Evolutionary conservation across 257 asterid genomes (phyloP), one percentile per base, ranked within the genome.

Genomic region (Cordia subcordata): DNA sequence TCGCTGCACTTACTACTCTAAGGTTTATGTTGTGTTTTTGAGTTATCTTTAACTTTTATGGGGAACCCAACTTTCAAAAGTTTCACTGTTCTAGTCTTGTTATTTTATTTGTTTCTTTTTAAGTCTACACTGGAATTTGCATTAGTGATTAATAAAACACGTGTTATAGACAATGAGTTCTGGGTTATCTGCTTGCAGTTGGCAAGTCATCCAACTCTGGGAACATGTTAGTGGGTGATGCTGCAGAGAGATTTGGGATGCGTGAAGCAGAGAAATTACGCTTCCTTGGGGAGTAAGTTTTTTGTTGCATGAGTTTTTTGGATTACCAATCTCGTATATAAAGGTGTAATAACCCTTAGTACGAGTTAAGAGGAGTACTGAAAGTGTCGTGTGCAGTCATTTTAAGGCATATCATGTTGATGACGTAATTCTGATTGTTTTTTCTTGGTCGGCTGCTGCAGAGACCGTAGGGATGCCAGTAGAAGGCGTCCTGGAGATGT

Each of bases 391-490:
- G 11, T 10, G 42, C 16, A 11, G 17, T n/a, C 15, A 8, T 8
- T 62, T 45, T 65, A 51, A 8, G 20, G 21, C 44, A 32, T 44
- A 16, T 21, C 17, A 53, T 49, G 18, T 37, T 16, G 50, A 45
- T 53, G 12, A 51, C 27, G 55, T 32, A 53, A 52, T 35, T 27
- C 19, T 0, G 37, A 50, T 27, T 27, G 20, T 4, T 50, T 11
- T 19, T 1, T 40, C 21, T 61, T 61, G 65, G 52, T 39, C 14
- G 61, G 54, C 62, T 63, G 55, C 61, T 66, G 69, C 83, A 93
- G 99, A 61, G 76, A 75, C 60, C 88, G 92, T 18, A 84, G 68
- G 75, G 99, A 93, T 75, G 99, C 88, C 66, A 79, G 77, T 49
- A 49, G 81, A 68, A 77, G 88, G 78, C 81, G 82, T 37, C 95